Evolutionary conservation across 495 filamentous ascomycete species (phyloP).

Genomic region (Penicillium samsonianum): DNA sequence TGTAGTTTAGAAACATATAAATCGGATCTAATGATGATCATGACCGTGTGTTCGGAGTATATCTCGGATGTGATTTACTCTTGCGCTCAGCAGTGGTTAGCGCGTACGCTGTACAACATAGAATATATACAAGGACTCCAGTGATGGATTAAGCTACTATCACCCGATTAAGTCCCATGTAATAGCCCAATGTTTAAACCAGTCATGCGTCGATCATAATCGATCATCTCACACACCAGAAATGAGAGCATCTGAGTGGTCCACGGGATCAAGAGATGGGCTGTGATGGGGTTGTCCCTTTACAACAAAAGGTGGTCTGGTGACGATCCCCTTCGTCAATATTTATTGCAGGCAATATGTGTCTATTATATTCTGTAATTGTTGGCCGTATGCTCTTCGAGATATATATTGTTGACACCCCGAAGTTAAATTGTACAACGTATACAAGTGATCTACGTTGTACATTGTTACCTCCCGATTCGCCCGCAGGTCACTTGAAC

Average conservation of each 20-base stretch:
- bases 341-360: background rate
- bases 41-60: background rate
- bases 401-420: background rate
- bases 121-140: background rate
- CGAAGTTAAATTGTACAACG: background rate
- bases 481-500: background rate
- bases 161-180: background rate
- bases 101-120: background rate
- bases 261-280: background rate
- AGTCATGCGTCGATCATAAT: conserved; percentile 1
- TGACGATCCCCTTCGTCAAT: background rate
- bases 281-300: background rate
- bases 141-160: background rate
- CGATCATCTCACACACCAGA: background rate
- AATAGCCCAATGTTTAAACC: background rate
- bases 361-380: background rate
- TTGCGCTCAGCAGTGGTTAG: background rate
- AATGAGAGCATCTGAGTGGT: background rate
- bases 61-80: background rate
- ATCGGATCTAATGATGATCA: background rate
- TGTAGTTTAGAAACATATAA: background rate
- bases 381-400: background rate
- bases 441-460: background rate
- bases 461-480: background rate
- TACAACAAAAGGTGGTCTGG: background rate